These are phyloP conservation scores for Vicia sativa DNA, from an alignment of 306 rosid genomes.

Conservation along the genomic window DNA sequence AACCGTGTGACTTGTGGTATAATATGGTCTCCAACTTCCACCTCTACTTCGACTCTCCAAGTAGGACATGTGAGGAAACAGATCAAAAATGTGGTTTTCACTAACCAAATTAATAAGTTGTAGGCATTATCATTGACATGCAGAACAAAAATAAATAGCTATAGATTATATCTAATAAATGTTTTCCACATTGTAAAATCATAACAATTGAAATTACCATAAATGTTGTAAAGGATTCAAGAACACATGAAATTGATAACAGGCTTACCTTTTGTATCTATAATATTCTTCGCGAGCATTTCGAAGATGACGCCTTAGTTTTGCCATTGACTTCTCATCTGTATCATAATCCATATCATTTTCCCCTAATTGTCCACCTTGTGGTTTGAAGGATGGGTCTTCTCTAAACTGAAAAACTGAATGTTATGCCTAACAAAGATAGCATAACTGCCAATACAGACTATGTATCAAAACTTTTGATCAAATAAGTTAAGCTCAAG, in stretches of 20 bases:
- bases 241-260: slow-evolving; percentile 29
- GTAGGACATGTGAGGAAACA: background rate
- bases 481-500: slow-evolving; percentile 22
- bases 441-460: slow-evolving; percentile 4
- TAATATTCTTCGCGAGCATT: slow-evolving; percentile 85
- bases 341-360: slow-evolving; percentile 97
- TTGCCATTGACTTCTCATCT: slow-evolving; percentile 97
- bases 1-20: no score
- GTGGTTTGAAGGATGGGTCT: slow-evolving; percentile 94
- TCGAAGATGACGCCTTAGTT: slow-evolving; percentile 88
- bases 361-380: slow-evolving; percentile 90
- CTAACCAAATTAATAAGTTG: background rate
- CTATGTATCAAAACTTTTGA: slow-evolving; percentile 14
- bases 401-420: slow-evolving; percentile 67
- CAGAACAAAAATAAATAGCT: slow-evolving; percentile 22
- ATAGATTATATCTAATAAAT: slow-evolving; percentile 19
- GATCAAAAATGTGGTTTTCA: background rate
- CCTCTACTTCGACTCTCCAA: no score
- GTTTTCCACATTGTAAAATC: slow-evolving; percentile 7
- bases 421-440: slow-evolving; percentile 34
- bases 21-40: no score
- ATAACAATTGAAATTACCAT: slow-evolving; percentile 26
- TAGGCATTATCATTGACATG: slow-evolving; percentile 14
- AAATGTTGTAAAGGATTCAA: slow-evolving; percentile 19
- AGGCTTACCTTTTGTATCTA: slow-evolving; percentile 78